These are phyloP conservation scores for Boletus bicolor DNA, from an alignment of 768 basidiomycete genomes.

Conservation along the genomic window DNA sequence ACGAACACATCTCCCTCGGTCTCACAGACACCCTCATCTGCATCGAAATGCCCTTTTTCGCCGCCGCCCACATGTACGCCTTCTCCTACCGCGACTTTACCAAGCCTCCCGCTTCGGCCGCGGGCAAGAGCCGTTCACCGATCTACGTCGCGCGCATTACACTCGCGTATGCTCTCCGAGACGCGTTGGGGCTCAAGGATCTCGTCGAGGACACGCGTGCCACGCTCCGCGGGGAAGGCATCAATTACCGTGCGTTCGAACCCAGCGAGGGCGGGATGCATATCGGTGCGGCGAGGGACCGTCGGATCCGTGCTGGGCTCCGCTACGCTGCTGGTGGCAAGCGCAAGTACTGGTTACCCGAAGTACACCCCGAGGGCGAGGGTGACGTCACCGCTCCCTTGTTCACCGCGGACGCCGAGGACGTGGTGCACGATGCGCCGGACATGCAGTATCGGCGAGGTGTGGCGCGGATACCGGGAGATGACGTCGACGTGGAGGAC, in stretches of 20 bases:
- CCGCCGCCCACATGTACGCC: constrained; percentile 91
- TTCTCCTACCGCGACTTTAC: constrained; percentile 85
- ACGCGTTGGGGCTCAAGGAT: constrained; percentile 84
- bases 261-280: constrained; percentile 94
- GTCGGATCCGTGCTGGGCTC: constrained; percentile 86
- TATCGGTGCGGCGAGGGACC: constrained; percentile 80
- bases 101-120: constrained; percentile 45
- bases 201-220: constrained; percentile 81
- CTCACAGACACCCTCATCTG: constrained; percentile 91
- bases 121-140: constrained; percentile 27
- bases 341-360: constrained; percentile 94
- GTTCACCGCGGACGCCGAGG: constrained; percentile 56
- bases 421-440: constrained; percentile 62
- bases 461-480: constrained; percentile 12
- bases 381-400: constrained; percentile 76
- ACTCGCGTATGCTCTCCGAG: constrained; percentile 79
- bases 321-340: constrained; percentile 90
- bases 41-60: constrained; percentile 97
- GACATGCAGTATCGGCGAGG: constrained; percentile 43
- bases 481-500: constrained; percentile 35
- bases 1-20: constrained; percentile 85
- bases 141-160: constrained; percentile 85
- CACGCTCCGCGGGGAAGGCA: constrained; percentile 83
- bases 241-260: constrained; percentile 96
- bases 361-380: constrained; percentile 36